Evolutionary conservation across 192 early-diverging fungal genomes (phyloP).

Genomic region (Backusella tuberculispora): DNA sequence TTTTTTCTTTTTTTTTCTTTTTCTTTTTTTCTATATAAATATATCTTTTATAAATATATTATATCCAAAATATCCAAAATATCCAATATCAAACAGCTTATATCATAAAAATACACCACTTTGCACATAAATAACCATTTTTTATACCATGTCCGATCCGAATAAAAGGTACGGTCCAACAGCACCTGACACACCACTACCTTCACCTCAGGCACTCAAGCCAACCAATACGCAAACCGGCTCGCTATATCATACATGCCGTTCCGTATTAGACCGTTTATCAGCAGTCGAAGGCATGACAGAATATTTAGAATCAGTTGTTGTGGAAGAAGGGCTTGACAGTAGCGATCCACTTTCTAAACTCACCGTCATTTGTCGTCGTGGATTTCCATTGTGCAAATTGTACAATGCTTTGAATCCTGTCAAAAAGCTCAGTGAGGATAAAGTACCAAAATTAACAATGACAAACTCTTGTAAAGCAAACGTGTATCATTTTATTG

Average conservation of each 20-base stretch:
- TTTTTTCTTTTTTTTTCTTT: background rate
- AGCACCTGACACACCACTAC: slow-evolving; percentile 1
- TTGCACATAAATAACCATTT: background rate
- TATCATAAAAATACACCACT: background rate
- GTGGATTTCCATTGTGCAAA: slow-evolving; percentile 70
- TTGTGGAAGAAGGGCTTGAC: background rate
- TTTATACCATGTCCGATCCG: slow-evolving; percentile 14
- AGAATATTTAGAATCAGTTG: slow-evolving; percentile 51
- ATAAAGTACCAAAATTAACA: slow-evolving; percentile 50
- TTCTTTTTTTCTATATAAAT: background rate
- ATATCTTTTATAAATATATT: background rate
- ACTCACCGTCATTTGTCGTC: slow-evolving; percentile 73
- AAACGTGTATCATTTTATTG: slow-evolving; percentile 85
- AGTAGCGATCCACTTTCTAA: slow-evolving; percentile 65
- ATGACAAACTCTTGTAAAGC: slow-evolving; percentile 77
- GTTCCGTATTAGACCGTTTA: slow-evolving; percentile 69
- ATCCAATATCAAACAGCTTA: too few species aligned
- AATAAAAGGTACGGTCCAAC: slow-evolving; percentile 8
- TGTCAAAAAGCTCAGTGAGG: slow-evolving; percentile 58
- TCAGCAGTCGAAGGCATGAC: slow-evolving; percentile 74
- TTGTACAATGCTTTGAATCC: slow-evolving; percentile 75
- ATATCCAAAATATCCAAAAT: too few species aligned
- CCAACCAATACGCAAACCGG: background rate
- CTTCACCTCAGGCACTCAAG: slow-evolving; percentile 20
- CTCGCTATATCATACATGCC: slow-evolving; percentile 76